Percentiles rank a stretch among this genome's conserved stretches.
Conservation (phyloP, 768 basidiomycete genomes). For the Glaciozyma antarctica region DNA sequence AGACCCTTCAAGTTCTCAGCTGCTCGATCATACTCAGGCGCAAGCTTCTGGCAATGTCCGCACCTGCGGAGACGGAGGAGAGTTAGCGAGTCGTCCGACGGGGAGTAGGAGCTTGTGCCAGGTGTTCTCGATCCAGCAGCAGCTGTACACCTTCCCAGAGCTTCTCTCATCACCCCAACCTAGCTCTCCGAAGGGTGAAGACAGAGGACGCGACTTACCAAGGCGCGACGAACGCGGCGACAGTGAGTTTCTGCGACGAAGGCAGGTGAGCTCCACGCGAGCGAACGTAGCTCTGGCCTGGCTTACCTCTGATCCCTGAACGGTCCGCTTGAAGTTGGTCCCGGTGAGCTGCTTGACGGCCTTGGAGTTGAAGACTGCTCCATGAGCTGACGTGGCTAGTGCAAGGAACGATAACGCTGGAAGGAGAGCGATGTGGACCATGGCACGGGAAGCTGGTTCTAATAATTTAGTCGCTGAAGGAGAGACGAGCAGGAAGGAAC, state of each 20-base stretch:
- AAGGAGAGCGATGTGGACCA: neutral
- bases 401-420: neutral
- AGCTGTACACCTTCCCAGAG: too few relatives aligned
- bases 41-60: conserved; percentile 28
- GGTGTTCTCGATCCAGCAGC: too few relatives aligned
- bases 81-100: neutral
- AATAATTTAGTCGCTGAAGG: neutral
- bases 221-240: conserved; percentile 28
- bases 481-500: neutral
- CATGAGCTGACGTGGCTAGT: neutral
- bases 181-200: neutral
- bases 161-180: too few relatives aligned
- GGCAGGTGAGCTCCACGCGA: neutral
- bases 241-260: conserved; percentile 21
- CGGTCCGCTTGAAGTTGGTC: conserved; percentile 28
- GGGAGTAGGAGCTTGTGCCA: neutral
- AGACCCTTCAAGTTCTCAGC: conserved; percentile 33
- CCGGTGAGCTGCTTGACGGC: conserved; percentile 27
- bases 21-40: conserved; percentile 12
- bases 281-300: neutral
- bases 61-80: conserved; percentile 7
- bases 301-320: conserved; percentile 19
- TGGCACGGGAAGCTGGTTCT: neutral
- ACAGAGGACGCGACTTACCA: conserved; percentile 14
- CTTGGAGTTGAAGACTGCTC: conserved; percentile 22